Evolutionary conservation across 2,329 filamentous ascomycete genomes (phyloP), one percentile per base, ranked within the genome.

Genomic region (Venturia oleaginea): DNA sequence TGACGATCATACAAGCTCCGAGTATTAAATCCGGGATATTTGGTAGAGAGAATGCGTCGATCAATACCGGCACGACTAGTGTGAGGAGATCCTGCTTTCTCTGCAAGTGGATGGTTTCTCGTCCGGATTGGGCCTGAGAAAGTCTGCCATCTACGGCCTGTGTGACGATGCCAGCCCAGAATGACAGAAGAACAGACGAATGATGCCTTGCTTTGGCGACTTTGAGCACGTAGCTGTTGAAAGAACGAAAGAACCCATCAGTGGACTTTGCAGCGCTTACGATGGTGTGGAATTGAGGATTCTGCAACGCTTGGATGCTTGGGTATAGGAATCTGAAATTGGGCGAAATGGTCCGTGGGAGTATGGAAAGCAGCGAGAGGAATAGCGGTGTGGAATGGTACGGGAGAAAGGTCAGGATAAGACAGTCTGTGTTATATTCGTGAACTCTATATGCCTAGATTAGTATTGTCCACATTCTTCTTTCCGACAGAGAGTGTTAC

Each of bases 331-430:
- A 96, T 68, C 87, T 88, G 74, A 94, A 92, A 43, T 90, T 85
- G 48, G 84, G 79, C 0, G 92, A 87, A 10, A 97, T 80, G 22
- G 81, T 84, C n/a, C 81, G 74, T 0, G 94, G 92, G 15, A 99
- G 79, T 65, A 99, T 95, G 1, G 91, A 92, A 32, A 99, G 81
- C 8, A 97, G 80, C 1, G 91, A 92, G 59, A 89, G 82, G 74
- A 99, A 99, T 17, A 91, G 85, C 6, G 90, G 89, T 38, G 91
- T 88, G 8, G 87, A 86, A 74, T 99, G 92, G 76, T 96, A 97
- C 1, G 94, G 94, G 5, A 99, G 81, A 74, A 97, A 97, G 2
- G 92, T 90, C 68, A 92, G 83, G 54, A 97, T 80, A 17, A 96
- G 78, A 40, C 83, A 83, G 3, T 84, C 80, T 4, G 91, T 93